These are phyloP conservation scores for Aspergillus cavernicola DNA, from an alignment of 495 filamentous ascomycete genomes.

Conservation along the genomic window DNA sequence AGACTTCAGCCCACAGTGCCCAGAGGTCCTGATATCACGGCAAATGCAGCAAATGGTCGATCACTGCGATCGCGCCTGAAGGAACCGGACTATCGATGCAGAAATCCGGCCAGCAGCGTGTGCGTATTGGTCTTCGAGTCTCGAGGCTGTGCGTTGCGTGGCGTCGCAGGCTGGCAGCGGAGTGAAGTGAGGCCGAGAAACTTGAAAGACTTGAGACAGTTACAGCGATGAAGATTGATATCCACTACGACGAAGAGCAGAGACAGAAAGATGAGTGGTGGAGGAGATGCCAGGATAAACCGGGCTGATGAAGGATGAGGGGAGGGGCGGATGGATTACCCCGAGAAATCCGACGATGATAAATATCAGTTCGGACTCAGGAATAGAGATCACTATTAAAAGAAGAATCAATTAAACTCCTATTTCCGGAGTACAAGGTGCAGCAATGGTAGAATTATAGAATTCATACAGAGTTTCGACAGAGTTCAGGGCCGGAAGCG, in stretches of 20 bases:
- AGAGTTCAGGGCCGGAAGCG: slow-evolving; percentile 3
- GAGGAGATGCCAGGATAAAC: not conserved
- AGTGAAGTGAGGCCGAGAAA: too few relatives aligned
- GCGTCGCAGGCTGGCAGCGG: too few relatives aligned
- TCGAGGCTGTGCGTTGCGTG: too few relatives aligned
- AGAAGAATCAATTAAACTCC: too few relatives aligned
- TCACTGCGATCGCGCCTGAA: too few relatives aligned
- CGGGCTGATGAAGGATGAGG: not conserved
- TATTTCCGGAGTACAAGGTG: too few relatives aligned
- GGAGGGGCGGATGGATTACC: not conserved
- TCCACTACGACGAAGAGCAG: too few relatives aligned
- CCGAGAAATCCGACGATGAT: slow-evolving; percentile 2
- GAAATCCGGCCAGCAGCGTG: too few relatives aligned
- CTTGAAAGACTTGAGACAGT: not conserved
- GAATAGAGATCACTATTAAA: too few relatives aligned
- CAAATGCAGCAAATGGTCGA: too few relatives aligned
- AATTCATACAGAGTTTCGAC: not conserved
- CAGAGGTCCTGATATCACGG: slow-evolving; percentile 3
- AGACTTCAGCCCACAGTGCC: not conserved
- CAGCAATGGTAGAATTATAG: too few relatives aligned
- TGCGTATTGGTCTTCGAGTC: not conserved
- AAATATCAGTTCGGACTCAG: too few relatives aligned
- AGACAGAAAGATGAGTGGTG: not conserved
- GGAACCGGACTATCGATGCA: not conserved
- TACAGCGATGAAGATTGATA: not conserved